Evolutionary conservation across 2,329 filamentous ascomycete genomes (phyloP).

Genomic region (Colletotrichum chrysophilum): DNA sequence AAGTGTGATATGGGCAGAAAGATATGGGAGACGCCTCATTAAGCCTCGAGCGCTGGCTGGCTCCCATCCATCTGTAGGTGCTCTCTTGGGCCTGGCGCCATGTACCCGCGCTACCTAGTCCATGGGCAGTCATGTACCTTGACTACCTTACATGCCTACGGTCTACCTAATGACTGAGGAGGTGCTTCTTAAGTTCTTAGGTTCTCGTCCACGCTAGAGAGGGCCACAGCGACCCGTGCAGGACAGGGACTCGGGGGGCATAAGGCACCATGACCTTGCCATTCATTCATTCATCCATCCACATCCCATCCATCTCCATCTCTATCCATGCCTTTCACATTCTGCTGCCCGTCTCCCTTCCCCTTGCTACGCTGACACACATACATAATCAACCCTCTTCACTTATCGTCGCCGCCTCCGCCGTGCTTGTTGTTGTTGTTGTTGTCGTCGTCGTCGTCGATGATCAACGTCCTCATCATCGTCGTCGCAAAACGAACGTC

Average conservation of each 20-base stretch:
- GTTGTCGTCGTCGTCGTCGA: background rate
- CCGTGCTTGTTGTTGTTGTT: background rate
- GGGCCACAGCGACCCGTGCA: constrained; percentile 12
- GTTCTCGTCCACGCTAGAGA: background rate
- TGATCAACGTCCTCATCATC: background rate
- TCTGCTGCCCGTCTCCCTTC: background rate
- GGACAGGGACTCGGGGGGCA: background rate
- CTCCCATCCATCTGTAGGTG: background rate
- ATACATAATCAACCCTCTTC: background rate
- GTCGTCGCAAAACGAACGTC: background rate
- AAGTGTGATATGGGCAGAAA: background rate
- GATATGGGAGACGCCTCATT: background rate
- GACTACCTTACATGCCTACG: background rate
- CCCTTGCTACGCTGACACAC: background rate
- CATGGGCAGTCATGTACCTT: background rate
- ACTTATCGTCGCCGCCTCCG: background rate
- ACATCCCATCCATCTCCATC: background rate
- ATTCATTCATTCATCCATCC: background rate
- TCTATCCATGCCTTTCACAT: background rate
- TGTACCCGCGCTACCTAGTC: background rate
- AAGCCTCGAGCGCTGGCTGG: background rate
- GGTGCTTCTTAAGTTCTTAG: background rate
- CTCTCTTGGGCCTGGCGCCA: background rate
- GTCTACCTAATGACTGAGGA: background rate
- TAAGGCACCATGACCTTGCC: background rate